Conservation (phyloP, 106 monocot genomes). For the Acanthochlamys bracteata region DNA sequence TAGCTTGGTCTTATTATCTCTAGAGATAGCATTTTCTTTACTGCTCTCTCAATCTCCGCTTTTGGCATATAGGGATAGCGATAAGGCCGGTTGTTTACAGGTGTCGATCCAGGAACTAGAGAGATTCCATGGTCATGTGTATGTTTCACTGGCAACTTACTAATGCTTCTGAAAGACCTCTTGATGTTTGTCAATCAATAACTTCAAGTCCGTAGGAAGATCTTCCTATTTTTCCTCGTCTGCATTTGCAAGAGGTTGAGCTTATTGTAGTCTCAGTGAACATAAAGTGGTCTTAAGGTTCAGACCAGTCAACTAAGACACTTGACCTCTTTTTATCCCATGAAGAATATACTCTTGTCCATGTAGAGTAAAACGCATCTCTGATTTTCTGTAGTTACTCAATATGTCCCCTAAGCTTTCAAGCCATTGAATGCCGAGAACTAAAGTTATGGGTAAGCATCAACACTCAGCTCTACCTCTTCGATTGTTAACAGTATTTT, state of each 20-base stretch:
- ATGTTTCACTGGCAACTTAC: background rate
- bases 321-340: too few species aligned
- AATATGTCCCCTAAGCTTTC: background rate
- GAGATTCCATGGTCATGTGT: background rate
- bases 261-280: too few species aligned
- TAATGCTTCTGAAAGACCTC: background rate
- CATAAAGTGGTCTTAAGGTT: too few species aligned
- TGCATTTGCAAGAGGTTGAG: too few species aligned
- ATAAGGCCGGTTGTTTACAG: background rate
- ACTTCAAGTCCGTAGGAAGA: background rate
- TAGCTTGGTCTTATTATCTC: background rate
- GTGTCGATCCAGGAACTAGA: background rate
- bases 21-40: background rate
- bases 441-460: background rate
- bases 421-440: background rate
- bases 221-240: too few species aligned
- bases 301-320: too few species aligned
- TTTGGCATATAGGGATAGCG: background rate
- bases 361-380: background rate
- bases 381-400: background rate
- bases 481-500: background rate
- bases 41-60: background rate
- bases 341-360: too few species aligned
- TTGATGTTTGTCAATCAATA: background rate
- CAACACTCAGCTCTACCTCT: background rate